phyloP scores from a whole-genome alignment of 129 eudicot species.

The Ambrosia artemisiifolia region DNA sequence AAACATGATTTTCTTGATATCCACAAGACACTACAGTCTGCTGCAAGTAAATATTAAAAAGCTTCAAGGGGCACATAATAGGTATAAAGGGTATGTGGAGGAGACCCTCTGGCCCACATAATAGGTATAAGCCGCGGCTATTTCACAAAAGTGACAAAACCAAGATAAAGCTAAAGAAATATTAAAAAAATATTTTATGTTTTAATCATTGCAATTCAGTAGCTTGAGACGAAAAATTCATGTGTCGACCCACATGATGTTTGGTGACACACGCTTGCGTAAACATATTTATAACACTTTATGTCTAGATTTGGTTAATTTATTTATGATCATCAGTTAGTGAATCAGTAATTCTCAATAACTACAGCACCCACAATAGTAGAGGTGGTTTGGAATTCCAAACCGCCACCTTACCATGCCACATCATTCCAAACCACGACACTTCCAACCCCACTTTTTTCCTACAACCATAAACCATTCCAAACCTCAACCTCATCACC shows the following conservation, averaged over 20 bases:
- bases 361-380: no score
- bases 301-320: not conserved
- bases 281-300: not conserved
- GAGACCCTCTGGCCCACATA: no score
- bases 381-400: no score
- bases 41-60: not conserved
- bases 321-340: slow-evolving; percentile 11
- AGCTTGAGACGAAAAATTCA: not conserved
- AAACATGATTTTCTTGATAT: not conserved
- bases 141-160: not conserved
- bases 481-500: no score
- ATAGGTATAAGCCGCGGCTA: not conserved
- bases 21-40: not conserved
- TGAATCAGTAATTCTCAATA: slow-evolving; percentile 1
- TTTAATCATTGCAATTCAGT: not conserved
- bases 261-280: not conserved
- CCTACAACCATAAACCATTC: no score
- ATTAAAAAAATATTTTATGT: not conserved
- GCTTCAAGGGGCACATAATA: not conserved
- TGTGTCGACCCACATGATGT: not conserved
- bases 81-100: no score
- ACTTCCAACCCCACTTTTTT: no score
- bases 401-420: no score
- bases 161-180: not conserved
- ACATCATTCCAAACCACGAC: no score